phyloP scores from a whole-genome alignment of 345 rosid species.

The Toxicodendron radicans region DNA sequence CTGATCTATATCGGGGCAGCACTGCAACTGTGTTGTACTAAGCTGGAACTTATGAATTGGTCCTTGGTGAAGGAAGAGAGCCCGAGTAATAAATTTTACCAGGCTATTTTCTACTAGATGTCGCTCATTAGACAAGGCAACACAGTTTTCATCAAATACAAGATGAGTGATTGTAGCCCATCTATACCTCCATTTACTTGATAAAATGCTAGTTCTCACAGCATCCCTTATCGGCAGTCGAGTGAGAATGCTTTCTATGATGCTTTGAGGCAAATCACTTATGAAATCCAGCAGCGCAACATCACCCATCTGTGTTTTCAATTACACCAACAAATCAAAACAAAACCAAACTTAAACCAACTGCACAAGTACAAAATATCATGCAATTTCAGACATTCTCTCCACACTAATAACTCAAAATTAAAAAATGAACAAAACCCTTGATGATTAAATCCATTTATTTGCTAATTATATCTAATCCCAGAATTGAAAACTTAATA shows the following conservation, averaged over 20 bases:
- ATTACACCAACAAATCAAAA: background rate
- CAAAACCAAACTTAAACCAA: conserved; percentile 1
- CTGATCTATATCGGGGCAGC: conserved; percentile 80
- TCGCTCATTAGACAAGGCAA: conserved; percentile 32
- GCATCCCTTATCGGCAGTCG: conserved; percentile 72
- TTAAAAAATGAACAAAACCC: background rate
- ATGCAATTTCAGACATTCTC: background rate
- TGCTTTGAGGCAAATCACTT: conserved; percentile 83
- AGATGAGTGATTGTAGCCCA: conserved; percentile 77
- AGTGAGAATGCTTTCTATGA: conserved; percentile 68
- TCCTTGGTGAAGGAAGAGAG: conserved; percentile 85
- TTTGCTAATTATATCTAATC: background rate
- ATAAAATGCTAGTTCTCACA: conserved; percentile 69
- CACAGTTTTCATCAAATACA: conserved; percentile 68
- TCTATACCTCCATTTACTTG: conserved; percentile 80
- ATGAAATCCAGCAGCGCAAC: conserved; percentile 41
- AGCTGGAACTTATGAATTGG: conserved; percentile 90
- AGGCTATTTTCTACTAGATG: conserved; percentile 41
- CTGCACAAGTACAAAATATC: background rate
- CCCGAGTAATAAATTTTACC: conserved; percentile 57
- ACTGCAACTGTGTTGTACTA: conserved; percentile 50
- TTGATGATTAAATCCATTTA: background rate
- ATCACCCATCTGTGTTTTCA: conserved; percentile 48
- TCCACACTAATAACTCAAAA: background rate
- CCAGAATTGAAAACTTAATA: background rate